Percentiles rank a stretch among this genome's conserved stretches.
Evolutionary conservation across 331 rosid species (phyloP).

Genomic region (Erythrophleum ivorense): DNA sequence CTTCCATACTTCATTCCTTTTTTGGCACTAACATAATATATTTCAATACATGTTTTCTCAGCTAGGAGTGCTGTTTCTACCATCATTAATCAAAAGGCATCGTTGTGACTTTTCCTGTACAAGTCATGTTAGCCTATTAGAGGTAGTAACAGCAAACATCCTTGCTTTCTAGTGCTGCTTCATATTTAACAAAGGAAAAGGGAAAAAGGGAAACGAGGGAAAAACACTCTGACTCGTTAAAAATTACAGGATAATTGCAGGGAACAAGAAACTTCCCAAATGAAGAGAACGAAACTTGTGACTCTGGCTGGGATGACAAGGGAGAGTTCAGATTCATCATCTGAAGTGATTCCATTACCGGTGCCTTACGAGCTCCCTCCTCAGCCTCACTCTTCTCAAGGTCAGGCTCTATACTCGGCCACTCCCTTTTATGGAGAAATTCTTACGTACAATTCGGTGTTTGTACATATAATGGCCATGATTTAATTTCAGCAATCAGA

Average conservation of each 20-base stretch:
- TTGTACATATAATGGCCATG: background rate
- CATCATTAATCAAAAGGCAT: conserved; percentile 45
- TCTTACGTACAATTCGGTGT: background rate
- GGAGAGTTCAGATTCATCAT: conserved; percentile 42
- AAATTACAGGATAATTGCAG: conserved; percentile 55
- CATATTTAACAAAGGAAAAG: background rate
- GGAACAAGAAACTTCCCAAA: conserved; percentile 44
- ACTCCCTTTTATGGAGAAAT: background rate
- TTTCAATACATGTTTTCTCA: conserved; percentile 40
- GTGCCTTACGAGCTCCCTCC: conserved; percentile 97
- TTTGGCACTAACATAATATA: conserved; percentile 18
- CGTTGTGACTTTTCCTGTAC: conserved; percentile 77
- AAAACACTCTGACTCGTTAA: conserved; percentile 33
- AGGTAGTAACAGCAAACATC: conserved; percentile 58
- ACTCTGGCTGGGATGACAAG: conserved; percentile 60
- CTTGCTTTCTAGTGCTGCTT: conserved; percentile 28
- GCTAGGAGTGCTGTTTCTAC: conserved; percentile 88
- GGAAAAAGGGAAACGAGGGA: background rate
- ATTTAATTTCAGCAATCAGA: too few relatives aligned
- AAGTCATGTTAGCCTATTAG: conserved; percentile 38
- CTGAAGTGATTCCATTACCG: conserved; percentile 65
- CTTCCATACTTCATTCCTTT: background rate
- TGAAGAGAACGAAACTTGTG: conserved; percentile 56
- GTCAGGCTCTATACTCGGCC: conserved; percentile 43
- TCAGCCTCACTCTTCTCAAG: conserved; percentile 72